Percentiles rank a stretch among this genome's conserved stretches.
Evolutionary conservation across 202 grass and related monocot species (phyloP).

Genomic region (Schoenoplectus triqueter): DNA sequence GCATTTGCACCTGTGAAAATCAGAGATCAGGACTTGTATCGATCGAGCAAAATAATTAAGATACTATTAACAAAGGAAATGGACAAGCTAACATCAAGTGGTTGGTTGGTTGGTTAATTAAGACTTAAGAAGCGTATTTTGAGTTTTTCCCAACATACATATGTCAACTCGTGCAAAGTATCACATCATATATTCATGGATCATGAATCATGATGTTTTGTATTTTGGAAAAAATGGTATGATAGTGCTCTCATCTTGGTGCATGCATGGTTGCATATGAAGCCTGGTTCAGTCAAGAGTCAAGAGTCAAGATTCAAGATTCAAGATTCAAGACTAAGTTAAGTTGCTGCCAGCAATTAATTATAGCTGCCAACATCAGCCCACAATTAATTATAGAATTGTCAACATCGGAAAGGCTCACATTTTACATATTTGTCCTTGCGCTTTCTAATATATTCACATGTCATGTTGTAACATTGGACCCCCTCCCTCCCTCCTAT

Average conservation of each 20-base stretch:
- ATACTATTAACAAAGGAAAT: too few relatives aligned
- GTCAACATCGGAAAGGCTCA: slow-evolving; percentile 22
- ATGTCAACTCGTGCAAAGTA: background rate
- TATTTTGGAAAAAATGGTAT: background rate
- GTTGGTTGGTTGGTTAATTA: too few relatives aligned
- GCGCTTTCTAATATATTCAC: background rate
- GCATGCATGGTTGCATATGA: slow-evolving; percentile 2
- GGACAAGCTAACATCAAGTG: too few relatives aligned
- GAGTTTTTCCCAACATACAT: background rate
- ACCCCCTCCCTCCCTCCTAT: too few relatives aligned
- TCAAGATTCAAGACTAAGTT: too few relatives aligned
- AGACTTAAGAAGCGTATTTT: too few relatives aligned
- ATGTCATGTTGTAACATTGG: too few relatives aligned
- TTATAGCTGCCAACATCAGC: slow-evolving; percentile 17
- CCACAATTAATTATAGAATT: background rate
- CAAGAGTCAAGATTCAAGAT: too few relatives aligned
- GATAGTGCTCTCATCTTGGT: background rate
- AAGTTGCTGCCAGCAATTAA: background rate
- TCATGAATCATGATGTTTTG: slow-evolving; percentile 8
- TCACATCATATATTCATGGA: slow-evolving; percentile 13
- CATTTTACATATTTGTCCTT: background rate
- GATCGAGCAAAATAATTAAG: too few relatives aligned
- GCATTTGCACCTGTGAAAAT: too few relatives aligned
- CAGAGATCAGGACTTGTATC: too few relatives aligned
- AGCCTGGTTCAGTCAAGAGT: background rate